These are phyloP conservation scores for Microbotryum scabiosae DNA, from an alignment of 1,284 basidiomycete species.

Conservation along the genomic window DNA sequence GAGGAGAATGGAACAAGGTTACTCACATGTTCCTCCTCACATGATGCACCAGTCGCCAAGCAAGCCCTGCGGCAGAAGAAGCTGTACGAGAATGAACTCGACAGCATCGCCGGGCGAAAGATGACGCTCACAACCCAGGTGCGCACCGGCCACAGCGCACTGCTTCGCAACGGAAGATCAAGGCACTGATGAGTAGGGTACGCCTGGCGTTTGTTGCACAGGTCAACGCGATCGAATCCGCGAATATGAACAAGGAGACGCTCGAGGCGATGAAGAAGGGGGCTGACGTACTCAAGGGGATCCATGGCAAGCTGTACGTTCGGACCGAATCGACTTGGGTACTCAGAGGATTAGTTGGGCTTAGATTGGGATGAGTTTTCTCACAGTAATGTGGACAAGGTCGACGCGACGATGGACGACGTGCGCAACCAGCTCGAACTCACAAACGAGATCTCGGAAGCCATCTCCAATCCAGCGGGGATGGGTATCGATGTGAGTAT, in stretches of 20 bases:
- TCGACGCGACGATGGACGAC: slow-evolving; percentile 82
- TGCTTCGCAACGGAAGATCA: background rate
- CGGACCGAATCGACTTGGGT: too few species aligned
- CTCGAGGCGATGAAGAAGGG: slow-evolving; percentile 98
- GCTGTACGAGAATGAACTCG: slow-evolving; percentile 77
- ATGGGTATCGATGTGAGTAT: slow-evolving; percentile 50
- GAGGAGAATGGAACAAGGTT: background rate
- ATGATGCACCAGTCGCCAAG: slow-evolving; percentile 55
- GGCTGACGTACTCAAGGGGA: slow-evolving; percentile 78
- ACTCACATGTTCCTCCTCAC: background rate
- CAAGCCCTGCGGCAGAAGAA: slow-evolving; percentile 95
- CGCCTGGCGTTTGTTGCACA: slow-evolving; percentile 23
- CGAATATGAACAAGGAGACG: slow-evolving; percentile 97
- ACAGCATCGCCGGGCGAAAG: slow-evolving; percentile 74
- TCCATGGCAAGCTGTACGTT: slow-evolving; percentile 81
- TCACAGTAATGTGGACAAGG: slow-evolving; percentile 74
- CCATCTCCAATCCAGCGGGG: slow-evolving; percentile 72
- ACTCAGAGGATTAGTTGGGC: too few species aligned
- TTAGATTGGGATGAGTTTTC: background rate
- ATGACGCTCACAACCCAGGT: slow-evolving; percentile 91
- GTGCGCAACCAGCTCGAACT: slow-evolving; percentile 90
- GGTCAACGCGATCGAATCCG: slow-evolving; percentile 92
- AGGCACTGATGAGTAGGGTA: too few species aligned
- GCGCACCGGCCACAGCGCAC: slow-evolving; percentile 9
- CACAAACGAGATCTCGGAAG: slow-evolving; percentile 91